These are phyloP conservation scores for Deinandra increscens DNA, from an alignment of 129 eudicot species.

Conservation along the genomic window DNA sequence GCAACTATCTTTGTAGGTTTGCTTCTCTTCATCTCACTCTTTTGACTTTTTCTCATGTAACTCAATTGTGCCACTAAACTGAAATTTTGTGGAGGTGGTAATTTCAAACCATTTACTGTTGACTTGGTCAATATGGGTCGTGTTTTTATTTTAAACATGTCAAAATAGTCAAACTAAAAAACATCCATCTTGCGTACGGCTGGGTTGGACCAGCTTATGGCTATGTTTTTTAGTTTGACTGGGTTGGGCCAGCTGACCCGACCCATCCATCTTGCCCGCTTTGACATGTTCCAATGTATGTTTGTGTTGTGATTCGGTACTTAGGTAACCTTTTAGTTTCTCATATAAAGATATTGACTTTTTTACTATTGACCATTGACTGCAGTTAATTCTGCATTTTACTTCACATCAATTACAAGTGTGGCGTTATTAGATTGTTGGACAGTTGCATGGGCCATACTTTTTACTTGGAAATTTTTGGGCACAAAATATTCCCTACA, in stretches of 20 bases:
- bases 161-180: background rate
- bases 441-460: conserved; percentile 76
- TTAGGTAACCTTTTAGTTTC: background rate
- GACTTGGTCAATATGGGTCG: background rate
- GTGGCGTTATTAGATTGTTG: conserved; percentile 80
- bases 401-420: conserved; percentile 85
- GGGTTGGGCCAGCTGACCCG: no score
- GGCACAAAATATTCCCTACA: conserved; percentile 60
- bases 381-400: conserved; percentile 77
- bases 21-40: conserved; percentile 13
- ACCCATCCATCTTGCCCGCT: background rate
- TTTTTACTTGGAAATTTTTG: conserved; percentile 75
- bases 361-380: background rate
- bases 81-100: background rate
- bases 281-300: background rate
- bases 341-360: conserved; percentile 5
- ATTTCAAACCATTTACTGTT: conserved; percentile 1
- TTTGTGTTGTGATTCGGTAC: background rate
- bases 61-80: background rate
- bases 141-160: conserved; percentile 2
- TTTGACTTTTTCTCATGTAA: background rate
- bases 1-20: conserved; percentile 74
- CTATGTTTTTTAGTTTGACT: no score
- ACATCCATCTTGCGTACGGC: no score
- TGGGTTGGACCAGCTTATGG: no score